Evolutionary conservation across 495 filamentous ascomycete genomes (phyloP).

Genomic region (Lasiosphaeria hispida): DNA sequence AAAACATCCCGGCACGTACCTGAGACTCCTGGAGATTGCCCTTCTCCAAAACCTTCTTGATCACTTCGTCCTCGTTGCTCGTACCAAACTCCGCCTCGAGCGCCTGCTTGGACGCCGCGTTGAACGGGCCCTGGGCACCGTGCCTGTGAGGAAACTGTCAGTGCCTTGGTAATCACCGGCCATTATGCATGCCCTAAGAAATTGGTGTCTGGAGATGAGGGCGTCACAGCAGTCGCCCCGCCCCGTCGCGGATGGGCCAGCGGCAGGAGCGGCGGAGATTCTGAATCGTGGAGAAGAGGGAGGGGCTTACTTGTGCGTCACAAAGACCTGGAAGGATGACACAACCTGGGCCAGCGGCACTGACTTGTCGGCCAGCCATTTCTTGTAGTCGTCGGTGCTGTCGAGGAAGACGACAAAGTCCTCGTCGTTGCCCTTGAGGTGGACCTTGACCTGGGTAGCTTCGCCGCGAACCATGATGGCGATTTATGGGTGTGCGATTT

Average conservation of each 20-base stretch:
- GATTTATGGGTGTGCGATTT: constrained; percentile 15
- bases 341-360: constrained; percentile 82
- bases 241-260: not conserved
- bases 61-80: constrained; percentile 67
- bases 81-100: constrained; percentile 90
- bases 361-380: constrained; percentile 80
- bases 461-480: constrained; percentile 77
- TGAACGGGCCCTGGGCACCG: constrained; percentile 76
- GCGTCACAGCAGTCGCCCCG: not conserved
- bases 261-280: not conserved
- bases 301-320: constrained; percentile 77
- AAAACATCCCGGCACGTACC: constrained; percentile 47
- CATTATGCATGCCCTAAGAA: too few species aligned
- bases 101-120: constrained; percentile 66
- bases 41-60: constrained; percentile 74
- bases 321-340: constrained; percentile 84
- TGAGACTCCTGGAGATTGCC: constrained; percentile 65
- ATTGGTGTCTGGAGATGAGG: not conserved
- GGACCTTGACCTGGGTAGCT: constrained; percentile 69
- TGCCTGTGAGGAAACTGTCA: constrained; percentile 55
- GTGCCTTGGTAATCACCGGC: not conserved
- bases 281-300: not conserved
- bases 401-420: constrained; percentile 93
- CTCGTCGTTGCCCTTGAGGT: constrained; percentile 84
- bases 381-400: constrained; percentile 62